Evolutionary conservation across 2,329 filamentous ascomycete species (phyloP).

Genomic region (Cordyceps pruinosa): DNA sequence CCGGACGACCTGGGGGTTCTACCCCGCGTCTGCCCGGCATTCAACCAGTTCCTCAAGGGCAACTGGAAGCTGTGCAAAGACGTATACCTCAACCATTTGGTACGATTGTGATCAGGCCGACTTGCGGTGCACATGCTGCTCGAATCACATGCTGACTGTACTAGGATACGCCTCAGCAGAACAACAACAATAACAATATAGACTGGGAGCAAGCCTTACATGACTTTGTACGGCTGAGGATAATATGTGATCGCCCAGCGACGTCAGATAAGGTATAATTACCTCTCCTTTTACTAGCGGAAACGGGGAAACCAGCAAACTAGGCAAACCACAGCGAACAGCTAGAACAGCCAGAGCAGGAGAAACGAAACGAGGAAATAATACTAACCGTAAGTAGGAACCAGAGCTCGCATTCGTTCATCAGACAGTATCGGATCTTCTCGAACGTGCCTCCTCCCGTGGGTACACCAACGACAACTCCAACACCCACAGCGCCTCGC

Average conservation of each 20-base stretch:
- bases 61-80: conserved; percentile 56
- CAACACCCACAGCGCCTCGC: conserved; percentile 37
- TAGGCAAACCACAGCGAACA: too few species aligned
- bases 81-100: conserved; percentile 52
- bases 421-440: conserved; percentile 37
- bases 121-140: too few species aligned
- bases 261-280: conserved; percentile 34
- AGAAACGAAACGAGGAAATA: too few species aligned
- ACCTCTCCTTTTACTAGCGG: not conserved
- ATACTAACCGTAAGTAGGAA: conserved; percentile 23
- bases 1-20: conserved; percentile 50
- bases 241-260: conserved; percentile 31
- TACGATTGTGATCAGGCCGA: conserved; percentile 25
- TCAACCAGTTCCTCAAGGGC: conserved; percentile 48
- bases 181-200: conserved; percentile 28
- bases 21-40: conserved; percentile 41
- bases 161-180: conserved; percentile 29
- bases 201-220: conserved; percentile 39
- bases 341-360: too few species aligned
- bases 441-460: conserved; percentile 35
- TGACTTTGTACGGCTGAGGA: conserved; percentile 36
- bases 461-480: conserved; percentile 24
- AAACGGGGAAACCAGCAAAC: too few species aligned
- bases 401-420: conserved; percentile 42
- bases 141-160: not conserved